These are phyloP conservation scores for Botryotinia narcissicola DNA, from an alignment of 2,329 filamentous ascomycete genomes.

Conservation along the genomic window DNA sequence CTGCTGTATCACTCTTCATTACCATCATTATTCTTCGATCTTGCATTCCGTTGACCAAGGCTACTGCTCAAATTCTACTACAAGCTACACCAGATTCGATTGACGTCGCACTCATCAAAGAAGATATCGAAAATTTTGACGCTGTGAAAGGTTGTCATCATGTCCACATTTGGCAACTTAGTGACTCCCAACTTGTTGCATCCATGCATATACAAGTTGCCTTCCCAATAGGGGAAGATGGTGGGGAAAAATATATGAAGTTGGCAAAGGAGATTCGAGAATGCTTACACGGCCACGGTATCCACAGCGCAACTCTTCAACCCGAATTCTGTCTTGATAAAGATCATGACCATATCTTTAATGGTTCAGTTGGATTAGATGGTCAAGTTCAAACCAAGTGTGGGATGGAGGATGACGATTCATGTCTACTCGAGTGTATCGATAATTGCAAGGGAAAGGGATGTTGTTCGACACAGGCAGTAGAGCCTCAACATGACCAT, in stretches of 20 bases:
- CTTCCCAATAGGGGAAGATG: constrained; percentile 82
- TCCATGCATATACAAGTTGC: constrained; percentile 90
- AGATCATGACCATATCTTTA: constrained; percentile 33
- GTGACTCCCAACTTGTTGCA: constrained; percentile 89
- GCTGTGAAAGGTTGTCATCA: constrained; percentile 92
- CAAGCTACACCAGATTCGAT: constrained; percentile 92
- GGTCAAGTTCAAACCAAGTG: constrained; percentile 32
- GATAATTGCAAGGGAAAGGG: constrained; percentile 39
- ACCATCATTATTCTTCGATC: constrained; percentile 74
- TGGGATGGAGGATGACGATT: constrained; percentile 32
- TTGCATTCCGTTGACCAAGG: constrained; percentile 74
- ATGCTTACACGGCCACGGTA: constrained; percentile 92
- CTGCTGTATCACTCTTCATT: constrained; percentile 89
- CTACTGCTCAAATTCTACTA: constrained; percentile 82
- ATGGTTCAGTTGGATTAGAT: constrained; percentile 31
- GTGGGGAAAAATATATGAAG: constrained; percentile 81
- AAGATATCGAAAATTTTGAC: constrained; percentile 81
- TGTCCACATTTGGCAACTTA: constrained; percentile 96
- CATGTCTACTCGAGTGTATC: constrained; percentile 38
- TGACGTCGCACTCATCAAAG: constrained; percentile 82
- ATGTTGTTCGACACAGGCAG: constrained; percentile 34
- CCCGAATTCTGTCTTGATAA: constrained; percentile 73
- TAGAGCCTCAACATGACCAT: constrained; percentile 32
- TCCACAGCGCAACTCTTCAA: constrained; percentile 96
- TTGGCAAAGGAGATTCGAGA: constrained; percentile 77